phyloP scores from a whole-genome alignment of 345 rosid genomes.

The Corymbia maculata region DNA sequence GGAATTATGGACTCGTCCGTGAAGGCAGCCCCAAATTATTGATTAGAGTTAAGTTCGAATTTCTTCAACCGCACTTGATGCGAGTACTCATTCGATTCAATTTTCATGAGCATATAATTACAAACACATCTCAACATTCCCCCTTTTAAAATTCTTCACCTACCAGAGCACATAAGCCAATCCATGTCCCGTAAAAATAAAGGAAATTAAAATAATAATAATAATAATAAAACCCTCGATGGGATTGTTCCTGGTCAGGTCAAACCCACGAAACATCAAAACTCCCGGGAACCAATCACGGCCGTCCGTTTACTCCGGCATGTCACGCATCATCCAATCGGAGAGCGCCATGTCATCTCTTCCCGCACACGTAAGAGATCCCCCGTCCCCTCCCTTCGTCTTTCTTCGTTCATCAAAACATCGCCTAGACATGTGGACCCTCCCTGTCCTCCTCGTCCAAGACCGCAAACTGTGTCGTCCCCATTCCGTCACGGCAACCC shows the following conservation, averaged over 20 bases:
- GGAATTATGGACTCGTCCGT: background rate
- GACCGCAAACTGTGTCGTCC: slow-evolving; percentile 13
- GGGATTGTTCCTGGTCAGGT: slow-evolving; percentile 30
- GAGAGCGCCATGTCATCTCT: slow-evolving; percentile 21
- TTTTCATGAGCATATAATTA: background rate
- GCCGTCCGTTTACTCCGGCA: background rate
- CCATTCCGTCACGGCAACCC: background rate
- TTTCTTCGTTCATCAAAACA: background rate
- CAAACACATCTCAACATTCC: background rate
- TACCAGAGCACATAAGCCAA: background rate
- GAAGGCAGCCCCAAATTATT: background rate
- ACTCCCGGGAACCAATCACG: background rate
- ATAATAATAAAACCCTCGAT: background rate
- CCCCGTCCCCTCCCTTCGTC: background rate
- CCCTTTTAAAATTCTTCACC: background rate
- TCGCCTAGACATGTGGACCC: slow-evolving; percentile 48
- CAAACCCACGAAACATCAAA: background rate
- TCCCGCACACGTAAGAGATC: slow-evolving; percentile 43
- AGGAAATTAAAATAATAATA: background rate
- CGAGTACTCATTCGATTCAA: background rate
- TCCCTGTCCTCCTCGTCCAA: slow-evolving; percentile 28
- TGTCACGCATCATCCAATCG: background rate
- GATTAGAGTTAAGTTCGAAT: background rate
- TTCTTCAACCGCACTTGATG: background rate
- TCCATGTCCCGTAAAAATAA: background rate